Evolutionary conservation across 176 grass and related monocot genomes (phyloP).

Genomic region (Oryza officinalis): DNA sequence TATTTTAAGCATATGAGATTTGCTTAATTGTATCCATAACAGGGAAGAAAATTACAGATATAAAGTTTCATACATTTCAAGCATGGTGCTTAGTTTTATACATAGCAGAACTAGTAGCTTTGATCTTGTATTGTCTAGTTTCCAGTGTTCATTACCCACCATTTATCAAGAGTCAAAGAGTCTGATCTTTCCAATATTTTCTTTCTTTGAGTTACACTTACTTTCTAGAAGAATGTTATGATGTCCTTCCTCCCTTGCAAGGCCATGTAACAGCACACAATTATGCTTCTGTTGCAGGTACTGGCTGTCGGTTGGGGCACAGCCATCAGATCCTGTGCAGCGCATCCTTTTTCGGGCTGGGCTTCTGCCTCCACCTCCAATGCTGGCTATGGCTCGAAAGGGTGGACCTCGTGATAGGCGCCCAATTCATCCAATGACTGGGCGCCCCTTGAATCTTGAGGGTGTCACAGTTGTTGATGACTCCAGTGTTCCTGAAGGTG

Average conservation of each 20-base stretch:
- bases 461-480: constrained; percentile 32
- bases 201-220: constrained; percentile 15
- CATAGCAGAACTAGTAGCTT: not conserved
- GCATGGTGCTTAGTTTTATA: not conserved
- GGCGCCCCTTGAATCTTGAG: constrained; percentile 51
- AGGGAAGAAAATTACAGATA: not conserved
- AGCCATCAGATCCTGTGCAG: constrained; percentile 88
- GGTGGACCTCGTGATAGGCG: constrained; percentile 68
- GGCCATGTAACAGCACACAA: not conserved
- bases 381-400: constrained; percentile 78
- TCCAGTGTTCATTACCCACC: not conserved
- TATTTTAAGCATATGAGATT: not conserved
- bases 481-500: constrained; percentile 37
- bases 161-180: not conserved
- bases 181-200: not conserved
- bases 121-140: not conserved
- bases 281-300: constrained; percentile 46
- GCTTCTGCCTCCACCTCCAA: constrained; percentile 77
- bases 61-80: not conserved
- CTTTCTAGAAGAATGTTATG: not conserved
- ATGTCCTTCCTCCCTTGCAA: not conserved
- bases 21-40: not conserved
- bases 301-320: constrained; percentile 90
- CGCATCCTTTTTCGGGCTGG: constrained; percentile 82
- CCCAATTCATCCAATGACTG: constrained; percentile 83